Conservation (phyloP, 2,329 filamentous ascomycete genomes). For the Aspergillus texensis region DNA sequence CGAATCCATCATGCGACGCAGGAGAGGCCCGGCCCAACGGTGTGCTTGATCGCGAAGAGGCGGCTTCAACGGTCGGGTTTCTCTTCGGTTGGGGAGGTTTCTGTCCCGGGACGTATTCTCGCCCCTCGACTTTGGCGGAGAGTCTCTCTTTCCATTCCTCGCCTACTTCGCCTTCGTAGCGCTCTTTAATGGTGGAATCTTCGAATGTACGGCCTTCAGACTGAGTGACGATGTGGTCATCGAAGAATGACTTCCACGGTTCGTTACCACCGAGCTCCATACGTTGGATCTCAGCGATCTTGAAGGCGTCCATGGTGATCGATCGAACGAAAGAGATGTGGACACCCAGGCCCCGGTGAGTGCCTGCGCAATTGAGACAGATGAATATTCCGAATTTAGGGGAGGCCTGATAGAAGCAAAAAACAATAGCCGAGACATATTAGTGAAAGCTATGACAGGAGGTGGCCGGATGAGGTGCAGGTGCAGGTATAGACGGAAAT, state of each 20-base stretch:
- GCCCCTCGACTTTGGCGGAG: constrained; percentile 82
- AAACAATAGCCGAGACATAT: not conserved
- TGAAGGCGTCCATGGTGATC: constrained; percentile 99
- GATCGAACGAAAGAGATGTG: constrained; percentile 98
- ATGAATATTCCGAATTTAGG: constrained; percentile 99
- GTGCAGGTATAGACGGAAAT: constrained; percentile 3
- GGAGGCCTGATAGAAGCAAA: constrained; percentile 56
- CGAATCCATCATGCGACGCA: constrained; percentile 25
- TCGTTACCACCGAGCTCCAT: constrained; percentile 94
- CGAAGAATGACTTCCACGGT: constrained; percentile 84
- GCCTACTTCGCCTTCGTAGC: constrained; percentile 85
- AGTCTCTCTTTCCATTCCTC: constrained; percentile 95
- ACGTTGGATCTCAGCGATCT: constrained; percentile 84
- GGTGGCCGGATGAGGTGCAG: not conserved
- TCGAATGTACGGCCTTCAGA: constrained; percentile 75
- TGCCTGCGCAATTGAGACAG: constrained; percentile 92
- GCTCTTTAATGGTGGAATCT: constrained; percentile 83
- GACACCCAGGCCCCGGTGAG: constrained; percentile 91
- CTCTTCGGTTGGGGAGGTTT: constrained; percentile 52
- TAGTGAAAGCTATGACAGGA: constrained; percentile 1
- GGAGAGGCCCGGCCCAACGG: constrained; percentile 30
- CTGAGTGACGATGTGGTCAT: constrained; percentile 67
- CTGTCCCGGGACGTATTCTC: constrained; percentile 77
- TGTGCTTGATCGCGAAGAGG: constrained; percentile 36
- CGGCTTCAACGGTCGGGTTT: constrained; percentile 33